Evolutionary conservation across 2,329 filamentous ascomycete genomes (phyloP), one percentile per base, ranked within the genome.

Genomic region (Exophiala sp.): DNA sequence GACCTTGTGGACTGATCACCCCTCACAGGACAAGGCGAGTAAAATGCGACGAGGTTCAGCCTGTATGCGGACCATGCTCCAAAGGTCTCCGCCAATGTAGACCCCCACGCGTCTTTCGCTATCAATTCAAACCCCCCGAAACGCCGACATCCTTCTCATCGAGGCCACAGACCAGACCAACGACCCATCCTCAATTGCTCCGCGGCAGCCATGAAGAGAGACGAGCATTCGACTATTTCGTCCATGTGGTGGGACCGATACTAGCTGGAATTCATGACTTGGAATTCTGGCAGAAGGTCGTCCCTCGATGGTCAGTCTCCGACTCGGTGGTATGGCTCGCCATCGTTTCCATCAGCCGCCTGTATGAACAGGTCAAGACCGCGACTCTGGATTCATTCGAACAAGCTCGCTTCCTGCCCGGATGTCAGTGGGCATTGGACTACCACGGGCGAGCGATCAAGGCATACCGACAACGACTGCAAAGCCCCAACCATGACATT

Each of bases 21-120:
- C 7, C 7, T 29, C 24, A 8, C 20, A 43, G 41, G 40, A 50
- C 44, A 44, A 33, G 38, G 16, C 34, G 16, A n/a, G 36, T 40
- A 52, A 50, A 51, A 43, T 48, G 47, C 35, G 40, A 42, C 32
- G 53, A 55, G 45, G 48, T 16, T 6, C 74, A 74, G 55, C 53
- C 68, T 3, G 72, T 18, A n/a, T 55, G 52, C 42, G 41, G 41
- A 43, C 41, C 21, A 18, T 43, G 41, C 29, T 20, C 41, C n/a
- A 32, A 43, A 8, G 12, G 41, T 29, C 21, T 14, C n/a, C 41
- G 41, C 21, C 41, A 43, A 8, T 43, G 41, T 5, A n/a, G 8
- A 12, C 10, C 20, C n/a, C 18, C 41, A 24, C 18, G 21, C 7
- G 21, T 24, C 8, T 24, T 43, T 8, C 18, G 29, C 5, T 43